These are phyloP conservation scores for Aspergillus leporis DNA, from an alignment of 495 filamentous ascomycete genomes.

Conservation along the genomic window DNA sequence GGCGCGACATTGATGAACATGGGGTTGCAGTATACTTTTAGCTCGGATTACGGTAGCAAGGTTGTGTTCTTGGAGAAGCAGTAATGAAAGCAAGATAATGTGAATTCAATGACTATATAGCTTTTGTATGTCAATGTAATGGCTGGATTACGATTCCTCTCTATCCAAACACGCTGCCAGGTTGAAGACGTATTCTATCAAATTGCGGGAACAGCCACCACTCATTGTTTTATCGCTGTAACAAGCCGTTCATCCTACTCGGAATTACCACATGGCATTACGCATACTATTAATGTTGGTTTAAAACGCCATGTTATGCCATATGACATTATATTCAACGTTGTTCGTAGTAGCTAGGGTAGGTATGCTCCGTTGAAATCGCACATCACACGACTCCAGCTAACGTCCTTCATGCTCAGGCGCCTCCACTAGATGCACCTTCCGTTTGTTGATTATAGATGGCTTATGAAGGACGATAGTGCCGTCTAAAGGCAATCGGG, in stretches of 20 bases:
- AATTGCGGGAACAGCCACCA: too few species aligned
- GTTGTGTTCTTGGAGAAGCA: constrained; percentile 44
- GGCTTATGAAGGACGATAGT: background rate
- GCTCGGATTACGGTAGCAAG: constrained; percentile 41
- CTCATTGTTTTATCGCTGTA: too few species aligned
- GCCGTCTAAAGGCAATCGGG: background rate
- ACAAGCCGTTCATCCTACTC: too few species aligned
- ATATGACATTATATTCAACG: too few species aligned
- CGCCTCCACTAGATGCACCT: background rate
- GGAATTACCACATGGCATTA: too few species aligned
- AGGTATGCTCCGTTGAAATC: too few species aligned
- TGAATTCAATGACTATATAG: background rate
- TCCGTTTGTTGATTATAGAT: background rate
- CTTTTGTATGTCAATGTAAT: background rate
- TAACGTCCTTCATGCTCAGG: background rate
- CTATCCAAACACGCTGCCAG: too few species aligned
- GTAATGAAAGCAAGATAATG: background rate
- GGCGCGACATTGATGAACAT: constrained; percentile 52
- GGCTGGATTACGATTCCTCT: too few species aligned
- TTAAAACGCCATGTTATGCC: too few species aligned
- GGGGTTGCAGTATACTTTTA: constrained; percentile 42
- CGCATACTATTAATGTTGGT: too few species aligned
- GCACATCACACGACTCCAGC: background rate
- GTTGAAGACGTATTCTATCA: too few species aligned
- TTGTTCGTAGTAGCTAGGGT: too few species aligned